Evolutionary conservation across 2,329 filamentous ascomycete species (phyloP).

Genomic region (Fusarium transvaalense): DNA sequence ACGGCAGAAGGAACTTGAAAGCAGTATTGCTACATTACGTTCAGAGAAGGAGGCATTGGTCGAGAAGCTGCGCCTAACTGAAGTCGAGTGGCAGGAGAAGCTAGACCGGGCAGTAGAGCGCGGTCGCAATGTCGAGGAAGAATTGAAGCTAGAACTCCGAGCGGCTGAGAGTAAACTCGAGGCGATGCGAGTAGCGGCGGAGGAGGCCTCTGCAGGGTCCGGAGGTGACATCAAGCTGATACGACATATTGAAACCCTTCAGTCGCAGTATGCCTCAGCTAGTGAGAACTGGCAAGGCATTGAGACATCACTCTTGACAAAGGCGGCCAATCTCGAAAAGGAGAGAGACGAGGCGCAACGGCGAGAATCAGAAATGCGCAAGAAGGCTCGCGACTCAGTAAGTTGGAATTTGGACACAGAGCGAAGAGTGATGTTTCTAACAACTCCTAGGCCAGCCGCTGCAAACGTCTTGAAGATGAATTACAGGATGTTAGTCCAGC

Average conservation of each 20-base stretch:
- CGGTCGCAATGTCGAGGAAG: slow-evolving; percentile 75
- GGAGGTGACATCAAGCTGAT: slow-evolving; percentile 89
- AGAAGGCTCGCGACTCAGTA: slow-evolving; percentile 89
- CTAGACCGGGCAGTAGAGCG: slow-evolving; percentile 79
- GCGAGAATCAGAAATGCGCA: slow-evolving; percentile 87
- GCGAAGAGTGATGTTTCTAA: slow-evolving; percentile 20
- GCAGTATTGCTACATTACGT: slow-evolving; percentile 72
- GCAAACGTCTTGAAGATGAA: slow-evolving; percentile 82
- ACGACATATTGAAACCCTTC: slow-evolving; percentile 93
- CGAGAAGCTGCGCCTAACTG: slow-evolving; percentile 77
- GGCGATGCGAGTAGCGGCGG: slow-evolving; percentile 83
- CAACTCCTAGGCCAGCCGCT: slow-evolving; percentile 67
- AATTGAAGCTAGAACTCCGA: slow-evolving; percentile 82
- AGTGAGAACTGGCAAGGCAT: slow-evolving; percentile 99
- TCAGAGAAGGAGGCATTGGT: slow-evolving; percentile 82
- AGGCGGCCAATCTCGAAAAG: slow-evolving; percentile 83
- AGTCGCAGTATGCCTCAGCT: slow-evolving; percentile 93
- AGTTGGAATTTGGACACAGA: slow-evolving; percentile 50
- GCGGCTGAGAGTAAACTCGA: slow-evolving; percentile 91
- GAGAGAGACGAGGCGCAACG: slow-evolving; percentile 88
- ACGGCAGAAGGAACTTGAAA: slow-evolving; percentile 66
- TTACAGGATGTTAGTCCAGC: slow-evolving; percentile 76
- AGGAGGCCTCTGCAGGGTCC: slow-evolving; percentile 87
- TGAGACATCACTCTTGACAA: slow-evolving; percentile 84
- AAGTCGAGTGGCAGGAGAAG: slow-evolving; percentile 79